A percentile compares a stretch with the other conserved stretches of the same genome.
These are phyloP conservation scores for Otatea glauca DNA, from an alignment of 176 grass and related monocot genomes.

Conservation along the genomic window DNA sequence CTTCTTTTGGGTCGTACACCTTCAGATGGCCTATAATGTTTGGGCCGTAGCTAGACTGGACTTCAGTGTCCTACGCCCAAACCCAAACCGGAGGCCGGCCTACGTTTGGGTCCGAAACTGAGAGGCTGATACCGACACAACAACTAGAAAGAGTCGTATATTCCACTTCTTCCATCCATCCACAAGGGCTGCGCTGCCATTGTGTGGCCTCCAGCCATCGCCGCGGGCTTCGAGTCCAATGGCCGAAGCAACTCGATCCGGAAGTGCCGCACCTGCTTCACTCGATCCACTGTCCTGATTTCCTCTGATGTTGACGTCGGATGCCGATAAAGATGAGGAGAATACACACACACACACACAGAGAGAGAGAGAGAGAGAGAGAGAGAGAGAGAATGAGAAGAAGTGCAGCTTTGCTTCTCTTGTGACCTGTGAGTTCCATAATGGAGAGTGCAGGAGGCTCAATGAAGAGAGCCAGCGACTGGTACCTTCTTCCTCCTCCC, in stretches of 20 bases:
- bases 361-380: too few relatives aligned
- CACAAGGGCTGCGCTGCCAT: slow-evolving; percentile 1
- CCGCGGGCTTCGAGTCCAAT: not conserved
- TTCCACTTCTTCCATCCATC: not conserved
- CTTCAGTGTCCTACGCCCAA: not conserved
- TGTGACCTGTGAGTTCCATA: not conserved
- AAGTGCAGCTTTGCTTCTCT: not conserved
- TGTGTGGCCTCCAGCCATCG: slow-evolving; percentile 38
- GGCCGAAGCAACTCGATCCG: slow-evolving; percentile 32
- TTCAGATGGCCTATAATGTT: not conserved
- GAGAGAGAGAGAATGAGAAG: not conserved
- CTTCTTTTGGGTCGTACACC: not conserved
- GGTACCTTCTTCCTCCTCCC: slow-evolving; percentile 40
- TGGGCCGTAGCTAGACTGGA: not conserved
- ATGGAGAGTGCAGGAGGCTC: slow-evolving; percentile 8
- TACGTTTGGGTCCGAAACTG: not conserved
- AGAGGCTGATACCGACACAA: not conserved
- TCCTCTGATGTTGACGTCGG: slow-evolving; percentile 33
- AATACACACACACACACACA: not conserved
- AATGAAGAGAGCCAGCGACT: slow-evolving; percentile 74
- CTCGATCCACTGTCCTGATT: slow-evolving; percentile 35
- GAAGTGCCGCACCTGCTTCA: slow-evolving; percentile 37
- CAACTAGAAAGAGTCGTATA: not conserved
- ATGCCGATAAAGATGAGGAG: slow-evolving; percentile 35
- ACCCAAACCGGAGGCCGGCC: not conserved